Conservation (phyloP, 768 basidiomycete species). For the Termitomyces sp. region DNA sequence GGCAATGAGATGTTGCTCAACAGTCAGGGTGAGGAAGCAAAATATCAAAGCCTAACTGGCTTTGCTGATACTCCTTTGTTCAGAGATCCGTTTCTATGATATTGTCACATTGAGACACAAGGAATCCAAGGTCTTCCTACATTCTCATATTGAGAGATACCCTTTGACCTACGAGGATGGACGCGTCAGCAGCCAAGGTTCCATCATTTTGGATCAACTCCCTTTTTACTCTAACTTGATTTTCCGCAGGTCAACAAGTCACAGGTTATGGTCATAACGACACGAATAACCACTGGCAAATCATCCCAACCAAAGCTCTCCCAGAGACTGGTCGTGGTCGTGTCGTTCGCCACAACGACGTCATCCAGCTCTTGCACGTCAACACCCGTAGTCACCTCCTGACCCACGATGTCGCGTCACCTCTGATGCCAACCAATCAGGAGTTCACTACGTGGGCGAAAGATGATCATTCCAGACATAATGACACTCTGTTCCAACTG, state of each 20-base stretch:
- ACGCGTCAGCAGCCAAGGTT: slow-evolving; percentile 90
- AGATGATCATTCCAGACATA: slow-evolving; percentile 72
- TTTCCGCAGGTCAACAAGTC: slow-evolving; percentile 81
- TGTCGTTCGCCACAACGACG: slow-evolving; percentile 85
- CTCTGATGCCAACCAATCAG: slow-evolving; percentile 96
- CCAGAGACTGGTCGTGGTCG: slow-evolving; percentile 93
- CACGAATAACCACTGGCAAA: slow-evolving; percentile 92
- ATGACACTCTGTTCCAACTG: slow-evolving; percentile 88
- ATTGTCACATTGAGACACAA: slow-evolving; percentile 85
- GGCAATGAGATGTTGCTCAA: slow-evolving; percentile 92
- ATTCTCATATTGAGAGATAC: slow-evolving; percentile 89
- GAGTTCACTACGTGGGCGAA: slow-evolving; percentile 94
- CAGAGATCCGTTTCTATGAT: slow-evolving; percentile 94
- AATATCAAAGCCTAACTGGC: background rate
- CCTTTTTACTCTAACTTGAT: background rate
- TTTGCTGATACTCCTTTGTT: slow-evolving; percentile 1
- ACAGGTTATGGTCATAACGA: slow-evolving; percentile 95
- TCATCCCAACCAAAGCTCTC: slow-evolving; percentile 92
- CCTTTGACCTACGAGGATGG: slow-evolving; percentile 95
- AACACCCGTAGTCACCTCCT: slow-evolving; percentile 79
- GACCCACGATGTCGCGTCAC: slow-evolving; percentile 97
- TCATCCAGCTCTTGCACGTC: slow-evolving; percentile 86
- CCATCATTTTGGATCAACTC: no score
- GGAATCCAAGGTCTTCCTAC: slow-evolving; percentile 89
- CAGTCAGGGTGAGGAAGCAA: slow-evolving; percentile 67